Evolutionary conservation across 163 green algal species (phyloP), one percentile per base, ranked within the genome.

Genomic region (Picocystis sp.): DNA sequence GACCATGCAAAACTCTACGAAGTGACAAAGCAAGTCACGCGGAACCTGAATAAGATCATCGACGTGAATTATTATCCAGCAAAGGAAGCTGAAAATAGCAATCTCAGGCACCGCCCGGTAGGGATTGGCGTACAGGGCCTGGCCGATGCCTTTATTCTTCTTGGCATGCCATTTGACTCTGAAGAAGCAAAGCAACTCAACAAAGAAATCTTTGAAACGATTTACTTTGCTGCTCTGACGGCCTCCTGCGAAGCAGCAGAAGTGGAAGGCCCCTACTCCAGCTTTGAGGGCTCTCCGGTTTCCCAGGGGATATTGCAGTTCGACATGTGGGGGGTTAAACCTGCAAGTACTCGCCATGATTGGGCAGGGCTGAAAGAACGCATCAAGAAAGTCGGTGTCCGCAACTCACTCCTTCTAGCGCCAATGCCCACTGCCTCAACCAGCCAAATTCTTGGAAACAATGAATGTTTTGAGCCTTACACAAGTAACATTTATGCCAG

Each of bases 61-160:
- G 91, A 99, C 68, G 71, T 95, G 64, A 99, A 97, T 81, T 94
- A 81, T 79, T 99, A 99, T 70, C 91, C 91, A 0, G 80, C 86
- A 3, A 81, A 94, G 62, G 82, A 78, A 2, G 89, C 89, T 1
- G 63, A 76, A 42, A 58, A 64, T 29, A 92, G 75, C 60, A 99
- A 99, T 81, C 80, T 94, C 72, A 78, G 84, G 35, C 87, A 99
- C 79, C 67, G 91, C n/a, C 91, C 91, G 56, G 95, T 99, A 59
- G 91, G 91, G 47, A 76, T 99, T 3, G 91, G 91, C 55, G 81
- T 95, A 13, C 86, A 93, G 71, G 90, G 90, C 42, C 77, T 99
- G 44, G 91, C 91, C 3, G 91, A 99, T 65, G 74, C 82, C 11
- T 99, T 99, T 79, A 84, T 99, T 57, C 81, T 97, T 43, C 77